phyloP scores from a whole-genome alignment of 192 early-diverging fungal genomes.

The Coemansia aciculifera region DNA sequence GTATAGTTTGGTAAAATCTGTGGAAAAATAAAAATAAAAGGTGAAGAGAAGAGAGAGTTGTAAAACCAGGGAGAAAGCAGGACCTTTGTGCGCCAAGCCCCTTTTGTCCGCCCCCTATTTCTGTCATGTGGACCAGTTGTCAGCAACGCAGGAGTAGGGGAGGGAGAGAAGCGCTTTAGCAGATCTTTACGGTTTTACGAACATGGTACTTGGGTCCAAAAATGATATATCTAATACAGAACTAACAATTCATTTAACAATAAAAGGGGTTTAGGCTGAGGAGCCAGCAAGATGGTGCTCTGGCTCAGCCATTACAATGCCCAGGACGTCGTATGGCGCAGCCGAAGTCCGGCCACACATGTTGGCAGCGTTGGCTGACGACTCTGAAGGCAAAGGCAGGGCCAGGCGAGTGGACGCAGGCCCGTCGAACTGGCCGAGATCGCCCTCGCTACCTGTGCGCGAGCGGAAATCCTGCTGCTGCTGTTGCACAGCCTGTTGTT shows the following conservation, averaged over 20 bases:
- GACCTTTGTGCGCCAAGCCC: background rate
- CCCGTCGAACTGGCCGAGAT: constrained; percentile 54
- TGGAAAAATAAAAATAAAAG: background rate
- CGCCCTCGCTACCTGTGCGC: constrained; percentile 46
- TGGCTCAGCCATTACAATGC: constrained; percentile 50
- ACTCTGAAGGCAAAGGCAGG: constrained; percentile 45
- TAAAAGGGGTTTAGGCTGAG: constrained; percentile 18
- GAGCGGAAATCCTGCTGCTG: constrained; percentile 42
- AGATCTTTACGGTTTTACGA: background rate
- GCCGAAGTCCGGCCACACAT: constrained; percentile 49
- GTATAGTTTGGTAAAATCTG: background rate
- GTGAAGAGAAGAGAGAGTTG: background rate
- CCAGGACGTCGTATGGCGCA: constrained; percentile 49
- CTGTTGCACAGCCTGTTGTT: constrained; percentile 9
- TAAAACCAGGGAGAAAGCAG: too few relatives aligned
- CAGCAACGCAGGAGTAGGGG: background rate
- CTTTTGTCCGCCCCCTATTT: background rate
- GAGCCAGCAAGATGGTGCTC: constrained; percentile 44
- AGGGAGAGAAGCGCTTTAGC: background rate
- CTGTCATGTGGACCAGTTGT: background rate
- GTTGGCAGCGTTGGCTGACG: constrained; percentile 21
- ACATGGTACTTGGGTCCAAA: background rate
- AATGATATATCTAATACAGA: background rate
- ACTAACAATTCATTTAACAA: background rate
- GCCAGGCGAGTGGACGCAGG: constrained; percentile 49